Percentiles rank a stretch among this genome's conserved stretches.
These are phyloP conservation scores for Pichia sp. DNA, from an alignment of 1,139 yeast genomes.

Conservation along the genomic window DNA sequence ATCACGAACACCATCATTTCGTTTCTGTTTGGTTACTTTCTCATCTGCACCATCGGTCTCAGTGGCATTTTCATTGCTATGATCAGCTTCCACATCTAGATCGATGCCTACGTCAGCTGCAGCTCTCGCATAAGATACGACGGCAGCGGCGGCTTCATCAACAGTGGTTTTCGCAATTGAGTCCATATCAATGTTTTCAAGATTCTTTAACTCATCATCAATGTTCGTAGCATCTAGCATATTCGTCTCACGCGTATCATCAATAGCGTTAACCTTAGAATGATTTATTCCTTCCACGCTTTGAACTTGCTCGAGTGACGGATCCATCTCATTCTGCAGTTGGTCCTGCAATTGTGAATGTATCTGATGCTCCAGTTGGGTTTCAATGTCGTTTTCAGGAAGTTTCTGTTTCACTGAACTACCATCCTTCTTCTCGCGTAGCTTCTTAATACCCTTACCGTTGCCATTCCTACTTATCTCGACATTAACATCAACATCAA, in stretches of 20 bases:
- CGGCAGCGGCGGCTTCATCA: not conserved
- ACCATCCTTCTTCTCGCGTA: too few relatives aligned
- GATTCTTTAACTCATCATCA: constrained; percentile 14
- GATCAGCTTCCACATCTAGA: not conserved
- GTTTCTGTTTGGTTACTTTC: not conserved
- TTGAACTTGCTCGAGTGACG: too few relatives aligned
- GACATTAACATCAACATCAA: too few relatives aligned
- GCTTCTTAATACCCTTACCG: too few relatives aligned
- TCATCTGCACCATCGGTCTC: too few relatives aligned
- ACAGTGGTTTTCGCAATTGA: too few relatives aligned
- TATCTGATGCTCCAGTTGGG: constrained; percentile 10
- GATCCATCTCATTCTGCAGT: constrained; percentile 5
- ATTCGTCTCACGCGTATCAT: not conserved
- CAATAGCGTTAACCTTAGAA: not conserved
- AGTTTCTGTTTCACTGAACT: too few relatives aligned
- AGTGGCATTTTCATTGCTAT: not conserved
- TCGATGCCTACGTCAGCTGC: not conserved
- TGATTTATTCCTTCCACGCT: too few relatives aligned
- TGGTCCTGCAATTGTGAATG: constrained; percentile 11
- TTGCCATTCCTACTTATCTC: too few relatives aligned
- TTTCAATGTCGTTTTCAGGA: not conserved
- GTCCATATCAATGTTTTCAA: constrained; percentile 2
- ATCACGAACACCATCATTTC: too few relatives aligned
- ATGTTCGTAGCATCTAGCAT: constrained; percentile 12
- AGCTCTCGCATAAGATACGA: too few relatives aligned